These are phyloP conservation scores for Suhomyces yuchorum DNA, from an alignment of 1,139 yeast genomes.

Conservation along the genomic window DNA sequence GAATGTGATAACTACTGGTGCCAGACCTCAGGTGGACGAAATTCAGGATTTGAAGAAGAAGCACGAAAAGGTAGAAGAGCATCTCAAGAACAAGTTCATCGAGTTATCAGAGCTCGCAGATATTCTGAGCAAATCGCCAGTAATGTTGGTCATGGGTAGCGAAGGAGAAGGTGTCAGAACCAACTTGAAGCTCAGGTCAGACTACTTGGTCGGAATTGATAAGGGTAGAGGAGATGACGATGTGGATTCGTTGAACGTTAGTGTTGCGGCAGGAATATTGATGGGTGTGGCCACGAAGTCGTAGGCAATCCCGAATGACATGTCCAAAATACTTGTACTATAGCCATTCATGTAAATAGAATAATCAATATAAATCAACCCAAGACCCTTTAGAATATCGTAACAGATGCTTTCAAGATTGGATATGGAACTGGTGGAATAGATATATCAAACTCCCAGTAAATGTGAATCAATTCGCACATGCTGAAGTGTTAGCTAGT, in stretches of 20 bases:
- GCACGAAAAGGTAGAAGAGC: slow-evolving; percentile 23
- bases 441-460: no score
- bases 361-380: not conserved
- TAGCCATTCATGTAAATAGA: not conserved
- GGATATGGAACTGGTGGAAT: no score
- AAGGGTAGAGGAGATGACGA: slow-evolving; percentile 39
- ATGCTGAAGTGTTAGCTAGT: no score
- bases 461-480: no score
- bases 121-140: slow-evolving; percentile 54
- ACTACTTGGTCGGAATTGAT: slow-evolving; percentile 60
- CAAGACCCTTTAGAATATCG: no score
- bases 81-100: slow-evolving; percentile 35
- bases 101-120: slow-evolving; percentile 45
- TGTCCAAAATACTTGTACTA: not conserved
- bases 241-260: slow-evolving; percentile 84
- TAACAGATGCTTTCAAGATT: no score
- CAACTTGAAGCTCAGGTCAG: slow-evolving; percentile 61
- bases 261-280: slow-evolving; percentile 81
- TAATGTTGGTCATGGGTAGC: slow-evolving; percentile 75
- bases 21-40: slow-evolving; percentile 30
- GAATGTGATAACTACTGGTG: slow-evolving; percentile 69
- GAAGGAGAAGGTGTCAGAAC: slow-evolving; percentile 85
- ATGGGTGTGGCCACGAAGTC: slow-evolving; percentile 24
- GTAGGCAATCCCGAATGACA: no score
- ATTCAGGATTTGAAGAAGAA: slow-evolving; percentile 23